Conservation (phyloP, 2,329 filamentous ascomycete species). For the Trichoderma brevicompactum region DNA sequence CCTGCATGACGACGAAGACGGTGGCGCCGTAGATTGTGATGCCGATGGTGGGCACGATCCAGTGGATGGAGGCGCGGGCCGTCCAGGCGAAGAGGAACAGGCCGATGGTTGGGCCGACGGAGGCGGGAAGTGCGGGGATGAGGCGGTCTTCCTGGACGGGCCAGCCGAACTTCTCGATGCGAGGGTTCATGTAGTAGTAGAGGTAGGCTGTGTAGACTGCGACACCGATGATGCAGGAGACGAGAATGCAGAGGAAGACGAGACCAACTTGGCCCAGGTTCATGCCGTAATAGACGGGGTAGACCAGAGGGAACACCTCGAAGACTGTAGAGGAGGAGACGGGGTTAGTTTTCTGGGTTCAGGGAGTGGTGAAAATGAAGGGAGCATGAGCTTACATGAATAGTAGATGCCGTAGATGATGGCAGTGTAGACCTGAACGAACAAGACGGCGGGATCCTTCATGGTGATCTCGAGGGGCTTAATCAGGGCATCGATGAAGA, state of each 20-base stretch:
- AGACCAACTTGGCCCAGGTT: conserved; percentile 61
- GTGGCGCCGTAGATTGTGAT: conserved; percentile 58
- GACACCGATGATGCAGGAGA: conserved; percentile 60
- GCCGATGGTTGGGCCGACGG: conserved; percentile 60
- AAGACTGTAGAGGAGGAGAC: conserved; percentile 49
- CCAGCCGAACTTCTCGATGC: conserved; percentile 54
- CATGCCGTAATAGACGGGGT: conserved; percentile 63
- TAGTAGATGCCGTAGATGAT: conserved; percentile 67
- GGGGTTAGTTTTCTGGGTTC: not conserved
- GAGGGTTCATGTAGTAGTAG: conserved; percentile 55
- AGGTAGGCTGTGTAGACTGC: conserved; percentile 56
- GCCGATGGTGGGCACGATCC: conserved; percentile 61
- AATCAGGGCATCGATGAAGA: conserved; percentile 61
- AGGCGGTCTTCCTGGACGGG: conserved; percentile 59
- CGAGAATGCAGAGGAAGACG: conserved; percentile 63
- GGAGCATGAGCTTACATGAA: conserved; percentile 46
- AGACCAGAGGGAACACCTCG: conserved; percentile 69
- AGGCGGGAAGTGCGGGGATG: conserved; percentile 57
- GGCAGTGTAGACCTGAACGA: conserved; percentile 64
- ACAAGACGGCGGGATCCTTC: conserved; percentile 65
- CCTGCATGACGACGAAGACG: conserved; percentile 62
- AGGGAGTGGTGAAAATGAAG: not conserved
- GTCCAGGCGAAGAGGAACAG: conserved; percentile 67
- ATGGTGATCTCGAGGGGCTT: conserved; percentile 64
- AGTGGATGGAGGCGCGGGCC: conserved; percentile 54